Percentiles rank a stretch among this genome's conserved stretches.
Evolutionary conservation across 2,329 filamentous ascomycete species (phyloP).

Genomic region (Ophiostoma pallidulum): DNA sequence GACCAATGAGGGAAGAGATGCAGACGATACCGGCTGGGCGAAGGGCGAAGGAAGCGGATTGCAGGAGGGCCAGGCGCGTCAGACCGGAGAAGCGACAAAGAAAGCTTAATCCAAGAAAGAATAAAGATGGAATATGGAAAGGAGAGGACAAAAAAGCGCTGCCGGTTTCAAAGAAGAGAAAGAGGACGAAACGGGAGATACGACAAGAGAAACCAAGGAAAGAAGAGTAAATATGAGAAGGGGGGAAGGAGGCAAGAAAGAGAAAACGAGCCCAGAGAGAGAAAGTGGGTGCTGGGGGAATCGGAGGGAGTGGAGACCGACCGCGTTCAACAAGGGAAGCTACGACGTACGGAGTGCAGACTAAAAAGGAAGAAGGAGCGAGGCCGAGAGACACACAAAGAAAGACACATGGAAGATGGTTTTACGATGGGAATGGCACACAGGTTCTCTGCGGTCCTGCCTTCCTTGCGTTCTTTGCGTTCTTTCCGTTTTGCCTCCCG

Average conservation of each 20-base stretch:
- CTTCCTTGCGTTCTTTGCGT: too few relatives aligned
- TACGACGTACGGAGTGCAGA: too few relatives aligned
- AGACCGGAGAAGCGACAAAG: too few relatives aligned
- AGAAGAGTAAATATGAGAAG: neutral
- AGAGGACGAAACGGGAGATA: neutral
- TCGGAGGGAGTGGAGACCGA: constrained; percentile 1
- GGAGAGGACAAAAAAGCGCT: neutral
- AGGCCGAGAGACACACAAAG: neutral
- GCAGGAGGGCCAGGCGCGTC: neutral
- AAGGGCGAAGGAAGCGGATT: neutral
- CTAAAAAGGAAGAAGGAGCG: too few relatives aligned
- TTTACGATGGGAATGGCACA: too few relatives aligned
- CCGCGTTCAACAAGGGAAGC: too few relatives aligned
- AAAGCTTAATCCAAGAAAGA: neutral
- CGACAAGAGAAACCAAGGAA: neutral
- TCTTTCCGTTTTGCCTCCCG: too few relatives aligned
- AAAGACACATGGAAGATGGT: neutral
- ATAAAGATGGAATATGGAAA: too few relatives aligned
- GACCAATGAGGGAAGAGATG: neutral
- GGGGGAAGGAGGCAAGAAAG: neutral
- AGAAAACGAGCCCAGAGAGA: neutral
- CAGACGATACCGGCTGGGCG: too few relatives aligned
- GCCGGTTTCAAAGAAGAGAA: too few relatives aligned
- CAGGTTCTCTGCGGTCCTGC: too few relatives aligned
- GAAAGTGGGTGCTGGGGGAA: neutral